These are phyloP conservation scores for Venustampulla echinocandica DNA, from an alignment of 495 filamentous ascomycete genomes.

Conservation along the genomic window DNA sequence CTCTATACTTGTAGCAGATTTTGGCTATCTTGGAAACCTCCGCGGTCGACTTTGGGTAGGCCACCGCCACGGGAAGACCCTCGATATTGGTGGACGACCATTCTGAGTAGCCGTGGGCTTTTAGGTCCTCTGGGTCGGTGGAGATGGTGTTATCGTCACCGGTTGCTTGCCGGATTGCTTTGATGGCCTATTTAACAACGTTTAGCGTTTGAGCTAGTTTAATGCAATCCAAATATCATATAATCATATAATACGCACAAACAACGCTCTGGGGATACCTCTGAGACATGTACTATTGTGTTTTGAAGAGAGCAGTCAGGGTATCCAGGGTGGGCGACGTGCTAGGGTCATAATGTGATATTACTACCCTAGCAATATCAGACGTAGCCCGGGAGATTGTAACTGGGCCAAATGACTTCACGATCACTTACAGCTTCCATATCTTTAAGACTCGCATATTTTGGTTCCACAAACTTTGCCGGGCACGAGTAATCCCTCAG, in stretches of 20 bases:
- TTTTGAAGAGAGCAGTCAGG: no score
- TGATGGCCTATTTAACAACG: conserved; percentile 43
- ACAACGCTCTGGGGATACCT: no score
- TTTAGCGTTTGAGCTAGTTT: no score
- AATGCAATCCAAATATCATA: no score
- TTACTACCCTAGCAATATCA: no score
- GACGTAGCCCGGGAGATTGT: no score
- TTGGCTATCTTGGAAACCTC: conserved; percentile 75
- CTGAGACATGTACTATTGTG: no score
- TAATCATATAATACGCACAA: no score
- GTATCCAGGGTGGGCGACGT: no score
- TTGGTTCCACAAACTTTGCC: conserved; percentile 28
- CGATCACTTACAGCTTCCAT: conserved; percentile 44
- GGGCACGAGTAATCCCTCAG: conserved; percentile 24
- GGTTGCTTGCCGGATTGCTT: conserved; percentile 49
- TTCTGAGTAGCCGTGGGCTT: conserved; percentile 76
- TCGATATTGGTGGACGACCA: conserved; percentile 82
- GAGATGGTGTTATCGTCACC: conserved; percentile 64
- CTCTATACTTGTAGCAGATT: conserved; percentile 70
- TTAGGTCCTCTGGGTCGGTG: conserved; percentile 75
- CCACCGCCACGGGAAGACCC: conserved; percentile 69
- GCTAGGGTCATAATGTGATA: no score
- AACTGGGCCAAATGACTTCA: no score
- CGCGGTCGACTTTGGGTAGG: conserved; percentile 67
- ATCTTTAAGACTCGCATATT: conserved; percentile 41